These are phyloP conservation scores for Mycena sanguinolenta DNA, from an alignment of 768 basidiomycete species.

Conservation along the genomic window DNA sequence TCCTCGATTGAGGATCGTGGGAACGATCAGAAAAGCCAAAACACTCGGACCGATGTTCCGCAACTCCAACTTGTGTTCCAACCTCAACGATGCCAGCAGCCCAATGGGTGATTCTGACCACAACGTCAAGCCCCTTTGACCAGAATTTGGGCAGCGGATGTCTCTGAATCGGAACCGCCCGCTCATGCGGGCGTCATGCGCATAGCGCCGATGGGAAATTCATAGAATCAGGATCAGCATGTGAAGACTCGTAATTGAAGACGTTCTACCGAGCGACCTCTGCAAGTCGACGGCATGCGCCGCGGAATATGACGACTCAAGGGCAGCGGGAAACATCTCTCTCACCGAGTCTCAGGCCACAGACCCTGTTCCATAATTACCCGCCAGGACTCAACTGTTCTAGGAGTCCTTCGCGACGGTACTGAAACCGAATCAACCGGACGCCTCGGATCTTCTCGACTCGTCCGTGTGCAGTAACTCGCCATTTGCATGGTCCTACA, in stretches of 20 bases:
- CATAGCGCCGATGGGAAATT: not conserved
- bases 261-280: not conserved
- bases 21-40: conserved; percentile 8
- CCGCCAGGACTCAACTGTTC: conserved; percentile 5
- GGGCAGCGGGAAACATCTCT: not conserved
- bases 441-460: conserved; percentile 28
- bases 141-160: not conserved
- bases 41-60: conserved; percentile 5
- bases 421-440: not conserved
- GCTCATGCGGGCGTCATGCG: not conserved
- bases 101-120: too few species aligned
- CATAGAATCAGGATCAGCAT: not conserved
- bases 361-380: too few species aligned
- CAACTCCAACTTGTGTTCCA: not conserved
- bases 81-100: not conserved
- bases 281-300: too few species aligned
- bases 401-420: conserved; percentile 8
- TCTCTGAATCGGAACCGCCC: too few species aligned
- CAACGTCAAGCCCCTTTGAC: not conserved
- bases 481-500: not conserved
- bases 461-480: not conserved
- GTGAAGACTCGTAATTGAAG: not conserved
- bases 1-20: not conserved
- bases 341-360: too few species aligned
- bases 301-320: not conserved